phyloP scores from a whole-genome alignment of 2,329 filamentous ascomycete species.

The Venturia asperata region DNA sequence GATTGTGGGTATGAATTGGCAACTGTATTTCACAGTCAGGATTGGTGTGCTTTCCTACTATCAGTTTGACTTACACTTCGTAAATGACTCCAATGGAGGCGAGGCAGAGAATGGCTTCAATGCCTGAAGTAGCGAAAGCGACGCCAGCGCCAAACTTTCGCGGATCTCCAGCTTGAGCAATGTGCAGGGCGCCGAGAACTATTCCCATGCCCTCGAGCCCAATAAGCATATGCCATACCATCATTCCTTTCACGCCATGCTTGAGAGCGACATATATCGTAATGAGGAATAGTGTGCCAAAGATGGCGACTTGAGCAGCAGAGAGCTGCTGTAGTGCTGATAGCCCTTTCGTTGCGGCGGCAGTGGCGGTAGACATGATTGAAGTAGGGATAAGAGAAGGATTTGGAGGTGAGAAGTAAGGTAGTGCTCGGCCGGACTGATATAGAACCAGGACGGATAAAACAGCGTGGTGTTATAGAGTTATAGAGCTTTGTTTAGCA shows the following conservation, averaged over 20 bases:
- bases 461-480: not conserved
- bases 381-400: not conserved
- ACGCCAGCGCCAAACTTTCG: not conserved
- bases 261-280: not conserved
- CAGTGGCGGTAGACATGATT: not conserved
- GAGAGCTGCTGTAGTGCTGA: not conserved
- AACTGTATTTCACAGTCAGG: not conserved
- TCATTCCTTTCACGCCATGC: not conserved
- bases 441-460: not conserved
- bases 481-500: not conserved
- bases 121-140: not conserved
- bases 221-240: slow-evolving; percentile 2
- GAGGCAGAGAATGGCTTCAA: not conserved
- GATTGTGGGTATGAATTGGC: slow-evolving; percentile 11
- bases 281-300: not conserved
- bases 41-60: not conserved
- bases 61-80: not conserved
- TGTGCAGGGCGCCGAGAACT: not conserved
- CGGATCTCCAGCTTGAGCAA: not conserved
- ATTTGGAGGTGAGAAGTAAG: not conserved
- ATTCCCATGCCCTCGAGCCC: not conserved
- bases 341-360: not conserved
- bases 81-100: not conserved
- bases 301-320: slow-evolving; percentile 4
- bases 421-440: not conserved